Conservation (phyloP, 129 eudicot species). For the Flaveria trinervia region DNA sequence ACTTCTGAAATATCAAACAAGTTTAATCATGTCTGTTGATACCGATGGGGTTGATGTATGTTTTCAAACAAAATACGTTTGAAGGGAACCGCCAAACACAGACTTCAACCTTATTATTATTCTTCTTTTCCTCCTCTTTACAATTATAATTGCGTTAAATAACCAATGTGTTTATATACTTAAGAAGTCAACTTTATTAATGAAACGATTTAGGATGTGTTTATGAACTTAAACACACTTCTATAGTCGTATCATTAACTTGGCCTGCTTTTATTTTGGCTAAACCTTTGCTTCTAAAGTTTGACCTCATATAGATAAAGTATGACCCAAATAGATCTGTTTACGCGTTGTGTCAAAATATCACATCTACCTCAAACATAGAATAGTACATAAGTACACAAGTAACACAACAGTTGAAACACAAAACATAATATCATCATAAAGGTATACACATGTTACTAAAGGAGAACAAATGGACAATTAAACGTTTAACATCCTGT, state of each 20-base stretch:
- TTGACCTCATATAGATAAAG: background rate
- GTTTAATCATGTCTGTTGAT: too few species aligned
- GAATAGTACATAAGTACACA: background rate
- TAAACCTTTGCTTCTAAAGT: background rate
- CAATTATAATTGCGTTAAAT: too few species aligned
- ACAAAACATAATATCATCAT: background rate
- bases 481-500: constrained; percentile 1
- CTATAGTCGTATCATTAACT: background rate
- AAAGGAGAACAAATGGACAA: constrained; percentile 3
- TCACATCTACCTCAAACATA: background rate
- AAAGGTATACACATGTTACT: constrained; percentile 1
- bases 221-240: background rate
- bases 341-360: background rate
- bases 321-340: background rate
- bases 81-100: too few species aligned
- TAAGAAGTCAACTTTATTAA: too few species aligned
- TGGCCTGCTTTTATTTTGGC: background rate
- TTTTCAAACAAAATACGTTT: too few species aligned
- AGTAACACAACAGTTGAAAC: background rate
- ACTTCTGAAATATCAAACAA: too few species aligned
- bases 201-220: too few species aligned
- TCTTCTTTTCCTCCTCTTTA: too few species aligned
- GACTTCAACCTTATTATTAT: too few species aligned
- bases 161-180: too few species aligned
- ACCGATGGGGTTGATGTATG: too few species aligned